Percentiles rank a stretch among this genome's conserved stretches.
These are phyloP conservation scores for Aureoboletus auriporus DNA, from an alignment of 768 basidiomycete genomes.

Conservation along the genomic window DNA sequence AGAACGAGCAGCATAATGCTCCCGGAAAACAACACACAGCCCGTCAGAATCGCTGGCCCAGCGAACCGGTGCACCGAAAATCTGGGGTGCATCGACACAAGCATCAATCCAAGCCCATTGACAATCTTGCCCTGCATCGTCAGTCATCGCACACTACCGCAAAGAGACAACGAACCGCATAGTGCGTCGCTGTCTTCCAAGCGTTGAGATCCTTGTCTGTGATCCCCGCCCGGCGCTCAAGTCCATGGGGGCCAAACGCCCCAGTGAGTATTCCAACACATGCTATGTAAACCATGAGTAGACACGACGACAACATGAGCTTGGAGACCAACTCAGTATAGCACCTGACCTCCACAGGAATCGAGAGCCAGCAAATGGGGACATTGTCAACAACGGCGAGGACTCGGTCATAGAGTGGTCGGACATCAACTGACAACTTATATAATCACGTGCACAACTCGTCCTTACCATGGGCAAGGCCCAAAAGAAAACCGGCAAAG, in stretches of 20 bases:
- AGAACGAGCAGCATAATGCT: slow-evolving; percentile 56
- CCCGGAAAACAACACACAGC: slow-evolving; percentile 58
- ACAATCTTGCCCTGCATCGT: slow-evolving; percentile 43
- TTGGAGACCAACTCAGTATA: slow-evolving; percentile 33
- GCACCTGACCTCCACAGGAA: slow-evolving; percentile 44
- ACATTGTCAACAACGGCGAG: slow-evolving; percentile 24
- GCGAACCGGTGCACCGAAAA: slow-evolving; percentile 60
- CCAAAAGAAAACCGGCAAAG: slow-evolving; percentile 97
- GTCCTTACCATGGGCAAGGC: slow-evolving; percentile 57
- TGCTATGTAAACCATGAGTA: slow-evolving; percentile 22
- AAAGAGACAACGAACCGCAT: slow-evolving; percentile 45
- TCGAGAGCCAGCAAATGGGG: slow-evolving; percentile 10
- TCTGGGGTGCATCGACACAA: slow-evolving; percentile 58
- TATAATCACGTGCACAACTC: slow-evolving; percentile 7
- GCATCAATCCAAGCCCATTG: slow-evolving; percentile 64
- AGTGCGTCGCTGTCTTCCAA: slow-evolving; percentile 62
- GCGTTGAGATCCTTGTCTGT: slow-evolving; percentile 50
- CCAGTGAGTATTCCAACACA: slow-evolving; percentile 53
- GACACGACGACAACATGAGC: neutral
- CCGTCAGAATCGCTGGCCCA: slow-evolving; percentile 60
- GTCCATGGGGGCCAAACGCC: slow-evolving; percentile 67
- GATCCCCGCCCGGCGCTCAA: slow-evolving; percentile 44
- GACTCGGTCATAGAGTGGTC: slow-evolving; percentile 21
- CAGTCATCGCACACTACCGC: slow-evolving; percentile 5
- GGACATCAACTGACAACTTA: slow-evolving; percentile 8